Base-by-base conservation (phyloP, 805 yeast species). In the Yarrowia porcina region DNA sequence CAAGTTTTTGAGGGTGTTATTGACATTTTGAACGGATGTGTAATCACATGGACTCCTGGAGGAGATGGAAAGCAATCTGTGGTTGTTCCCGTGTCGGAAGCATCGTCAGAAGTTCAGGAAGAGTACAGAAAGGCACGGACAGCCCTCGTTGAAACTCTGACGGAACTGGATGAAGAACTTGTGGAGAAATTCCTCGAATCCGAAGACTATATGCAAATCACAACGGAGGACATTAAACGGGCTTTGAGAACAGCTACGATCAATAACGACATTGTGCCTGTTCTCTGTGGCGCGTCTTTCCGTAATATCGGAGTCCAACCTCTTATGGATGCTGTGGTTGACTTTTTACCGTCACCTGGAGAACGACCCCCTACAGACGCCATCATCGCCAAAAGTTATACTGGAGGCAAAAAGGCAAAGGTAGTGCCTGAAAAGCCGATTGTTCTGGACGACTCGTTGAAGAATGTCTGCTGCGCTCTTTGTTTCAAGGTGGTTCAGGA, bases 271-370 rank as follows among this genome's bases (percentile, higher is more conserved):
- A 79, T 89, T 1, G 82, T 87, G 0, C 97, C 99, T 0, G 89
- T 94, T 0, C 75, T 92, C 36, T 91, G 97, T 74, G 99, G 99
- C 12, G 89, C 97, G 1, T 88, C 97, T 62, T 94, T 93, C 75
- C 82, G 80, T 67, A 93, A 93, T 72, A 88, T 93, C 49, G 99
- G 99, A 25, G 96, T 94, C 2, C 98, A 94, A 72, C 97, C 98
- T 1, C 76, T 94, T 54, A 75, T 94, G 74, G 97, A 93, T 73
- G 92, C 96, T 0, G 81, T 92, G 12, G 81, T 84, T 1, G 81
- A 82, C 62, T 94, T 82, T 69, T 75, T 94, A 17, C 98, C 99
- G 0, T 84, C 91, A 1, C 98, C 98, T 1, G 66, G 81, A 2
- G 91, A 91, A 65, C 78, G 80, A 0, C 71, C 71, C 1, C 67